These are phyloP conservation scores for Quercus gilva DNA, from an alignment of 306 rosid genomes.

Conservation along the genomic window DNA sequence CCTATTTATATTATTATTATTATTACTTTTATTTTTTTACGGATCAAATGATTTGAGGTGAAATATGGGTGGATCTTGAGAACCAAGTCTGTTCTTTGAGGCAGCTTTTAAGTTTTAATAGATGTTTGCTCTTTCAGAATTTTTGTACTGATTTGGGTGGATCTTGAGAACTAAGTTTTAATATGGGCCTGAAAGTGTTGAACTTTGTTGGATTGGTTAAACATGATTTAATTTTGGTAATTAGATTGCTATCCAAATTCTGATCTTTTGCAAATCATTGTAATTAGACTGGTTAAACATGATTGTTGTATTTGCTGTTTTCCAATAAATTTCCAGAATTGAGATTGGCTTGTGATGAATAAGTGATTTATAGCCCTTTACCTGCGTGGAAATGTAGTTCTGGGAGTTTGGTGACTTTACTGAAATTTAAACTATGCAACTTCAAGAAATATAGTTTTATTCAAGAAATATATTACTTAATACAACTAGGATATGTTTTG, in stretches of 20 bases:
- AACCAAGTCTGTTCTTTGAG: slow-evolving; percentile 1
- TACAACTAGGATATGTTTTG: no score
- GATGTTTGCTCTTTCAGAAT: neutral
- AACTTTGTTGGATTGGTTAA: neutral
- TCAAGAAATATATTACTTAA: no score
- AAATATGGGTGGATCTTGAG: slow-evolving; percentile 1
- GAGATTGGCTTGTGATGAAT: neutral
- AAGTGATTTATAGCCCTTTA: neutral
- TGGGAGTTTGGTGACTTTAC: neutral
- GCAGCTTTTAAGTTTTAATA: neutral
- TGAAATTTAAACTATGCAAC: no score
- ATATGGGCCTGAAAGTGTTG: neutral
- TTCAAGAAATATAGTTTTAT: no score
- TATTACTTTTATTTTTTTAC: neutral
- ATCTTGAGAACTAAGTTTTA: no score
- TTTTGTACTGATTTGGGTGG: no score
- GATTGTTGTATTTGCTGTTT: neutral
- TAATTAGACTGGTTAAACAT: no score
- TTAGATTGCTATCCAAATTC: neutral
- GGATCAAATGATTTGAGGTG: neutral
- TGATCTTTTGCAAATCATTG: neutral
- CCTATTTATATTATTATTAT: neutral
- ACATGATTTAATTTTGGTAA: neutral
- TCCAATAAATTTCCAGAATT: neutral
- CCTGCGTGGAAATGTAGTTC: neutral